These are phyloP conservation scores for Monosporascus sp. DNA, from an alignment of 2,329 filamentous ascomycete species.

Conservation along the genomic window DNA sequence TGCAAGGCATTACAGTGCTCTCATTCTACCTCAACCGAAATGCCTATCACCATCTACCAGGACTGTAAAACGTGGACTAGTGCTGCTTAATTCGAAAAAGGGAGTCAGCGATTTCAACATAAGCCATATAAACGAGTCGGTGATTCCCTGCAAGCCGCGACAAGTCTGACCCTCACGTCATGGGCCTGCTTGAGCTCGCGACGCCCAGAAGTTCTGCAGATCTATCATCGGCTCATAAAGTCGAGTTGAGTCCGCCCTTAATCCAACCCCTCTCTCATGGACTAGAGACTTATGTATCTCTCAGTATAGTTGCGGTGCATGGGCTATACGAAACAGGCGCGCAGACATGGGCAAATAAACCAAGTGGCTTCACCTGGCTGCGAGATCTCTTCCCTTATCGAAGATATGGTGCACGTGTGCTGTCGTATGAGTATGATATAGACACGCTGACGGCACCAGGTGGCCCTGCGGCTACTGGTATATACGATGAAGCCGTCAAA, in stretches of 20 bases:
- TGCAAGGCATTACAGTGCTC: no score
- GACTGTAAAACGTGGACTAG: no score
- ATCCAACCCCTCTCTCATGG: no score
- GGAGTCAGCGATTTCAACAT: no score
- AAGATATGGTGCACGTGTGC: conserved; percentile 3
- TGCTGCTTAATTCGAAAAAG: no score
- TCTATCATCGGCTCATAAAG: background rate
- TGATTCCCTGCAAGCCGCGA: no score
- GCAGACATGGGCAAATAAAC: conserved; percentile 1
- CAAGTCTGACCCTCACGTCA: background rate
- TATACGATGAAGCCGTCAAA: conserved; percentile 6
- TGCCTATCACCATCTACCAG: no score
- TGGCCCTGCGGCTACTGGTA: background rate
- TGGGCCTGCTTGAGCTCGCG: background rate
- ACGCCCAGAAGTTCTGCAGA: background rate
- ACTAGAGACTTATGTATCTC: background rate
- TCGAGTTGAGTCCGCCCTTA: background rate
- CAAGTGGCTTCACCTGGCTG: conserved; percentile 1
- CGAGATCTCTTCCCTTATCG: conserved; percentile 4
- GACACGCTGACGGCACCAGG: conserved; percentile 4
- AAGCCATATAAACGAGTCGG: no score
- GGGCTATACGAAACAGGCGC: conserved; percentile 2
- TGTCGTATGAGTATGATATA: conserved; percentile 7
- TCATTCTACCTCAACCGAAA: no score
- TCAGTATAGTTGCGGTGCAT: conserved; percentile 4